phyloP scores from a whole-genome alignment of 2,329 filamentous ascomycete genomes.

The Hyphodiscus sp. region DNA sequence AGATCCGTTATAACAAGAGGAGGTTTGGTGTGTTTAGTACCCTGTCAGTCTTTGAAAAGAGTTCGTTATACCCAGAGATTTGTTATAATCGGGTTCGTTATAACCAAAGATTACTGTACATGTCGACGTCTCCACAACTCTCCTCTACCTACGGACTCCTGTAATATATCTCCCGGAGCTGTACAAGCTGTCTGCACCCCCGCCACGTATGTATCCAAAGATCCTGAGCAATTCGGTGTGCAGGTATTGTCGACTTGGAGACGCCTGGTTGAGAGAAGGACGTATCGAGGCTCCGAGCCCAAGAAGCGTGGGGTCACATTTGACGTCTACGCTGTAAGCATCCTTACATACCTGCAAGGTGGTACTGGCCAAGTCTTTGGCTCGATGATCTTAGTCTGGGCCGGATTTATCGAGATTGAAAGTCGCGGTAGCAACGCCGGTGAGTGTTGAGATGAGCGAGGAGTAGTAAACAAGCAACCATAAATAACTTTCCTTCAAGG shows the following conservation, averaged over 20 bases:
- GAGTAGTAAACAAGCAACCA: neutral
- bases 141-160: slow-evolving; percentile 11
- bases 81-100: too few relatives aligned
- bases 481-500: too few relatives aligned
- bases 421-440: neutral
- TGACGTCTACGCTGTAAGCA: slow-evolving; percentile 26
- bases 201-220: slow-evolving; percentile 23
- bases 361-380: slow-evolving; percentile 26
- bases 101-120: too few relatives aligned
- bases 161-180: slow-evolving; percentile 24
- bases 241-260: slow-evolving; percentile 24
- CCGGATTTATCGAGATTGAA: slow-evolving; percentile 28
- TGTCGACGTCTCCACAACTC: slow-evolving; percentile 12
- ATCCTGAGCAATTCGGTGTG: slow-evolving; percentile 23
- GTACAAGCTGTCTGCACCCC: slow-evolving; percentile 23
- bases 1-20: too few relatives aligned
- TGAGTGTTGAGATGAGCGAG: neutral
- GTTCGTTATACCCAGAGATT: too few relatives aligned
- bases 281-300: slow-evolving; percentile 27
- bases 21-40: too few relatives aligned
- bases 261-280: slow-evolving; percentile 23
- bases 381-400: slow-evolving; percentile 28
- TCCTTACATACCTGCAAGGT: slow-evolving; percentile 28
- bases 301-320: slow-evolving; percentile 28
- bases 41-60: too few relatives aligned